Percentiles rank a stretch among this genome's conserved stretches.
phyloP scores from a whole-genome alignment of 2,329 filamentous ascomycete genomes.

The Coleophoma crateriformis region DNA sequence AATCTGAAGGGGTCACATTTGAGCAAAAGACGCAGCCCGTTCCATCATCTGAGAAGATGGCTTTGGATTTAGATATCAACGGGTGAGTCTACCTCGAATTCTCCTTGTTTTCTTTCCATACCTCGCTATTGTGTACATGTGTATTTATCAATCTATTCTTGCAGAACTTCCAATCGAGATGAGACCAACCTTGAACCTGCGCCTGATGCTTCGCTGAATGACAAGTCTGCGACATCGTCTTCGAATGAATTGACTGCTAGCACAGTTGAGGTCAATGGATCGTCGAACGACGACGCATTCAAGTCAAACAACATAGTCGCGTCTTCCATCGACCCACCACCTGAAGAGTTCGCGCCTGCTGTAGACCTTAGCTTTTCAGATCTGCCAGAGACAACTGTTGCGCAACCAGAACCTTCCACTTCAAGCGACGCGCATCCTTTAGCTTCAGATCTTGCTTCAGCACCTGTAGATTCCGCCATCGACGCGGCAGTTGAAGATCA shows the following conservation, averaged over 20 bases:
- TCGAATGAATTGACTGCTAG: constrained; percentile 2
- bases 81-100: constrained; percentile 46
- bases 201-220: constrained; percentile 10
- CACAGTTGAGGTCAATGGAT: constrained; percentile 15
- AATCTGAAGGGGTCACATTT: constrained; percentile 25
- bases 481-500: constrained; percentile 18
- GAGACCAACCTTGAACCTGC: constrained; percentile 18
- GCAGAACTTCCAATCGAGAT: constrained; percentile 24
- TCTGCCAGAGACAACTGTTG: constrained; percentile 12
- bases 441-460: constrained; percentile 5
- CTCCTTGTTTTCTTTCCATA: constrained; percentile 17
- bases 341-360: constrained; percentile 7
- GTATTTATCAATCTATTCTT: constrained; percentile 26
- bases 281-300: constrained; percentile 18
- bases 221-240: constrained; percentile 1
- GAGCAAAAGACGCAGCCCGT: constrained; percentile 45
- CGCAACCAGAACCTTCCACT: constrained; percentile 7
- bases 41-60: constrained; percentile 42
- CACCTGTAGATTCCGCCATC: constrained; percentile 12
- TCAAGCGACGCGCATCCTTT: constrained; percentile 7
- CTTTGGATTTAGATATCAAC: constrained; percentile 47
- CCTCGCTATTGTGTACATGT: constrained; percentile 20
- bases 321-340: not conserved
- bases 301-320: constrained; percentile 21
- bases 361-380: constrained; percentile 8